A percentile compares a stretch with the other conserved stretches of the same genome.
These are phyloP conservation scores for Ceraceosorus guamensis DNA, from an alignment of 1,284 basidiomycete species.

Conservation along the genomic window DNA sequence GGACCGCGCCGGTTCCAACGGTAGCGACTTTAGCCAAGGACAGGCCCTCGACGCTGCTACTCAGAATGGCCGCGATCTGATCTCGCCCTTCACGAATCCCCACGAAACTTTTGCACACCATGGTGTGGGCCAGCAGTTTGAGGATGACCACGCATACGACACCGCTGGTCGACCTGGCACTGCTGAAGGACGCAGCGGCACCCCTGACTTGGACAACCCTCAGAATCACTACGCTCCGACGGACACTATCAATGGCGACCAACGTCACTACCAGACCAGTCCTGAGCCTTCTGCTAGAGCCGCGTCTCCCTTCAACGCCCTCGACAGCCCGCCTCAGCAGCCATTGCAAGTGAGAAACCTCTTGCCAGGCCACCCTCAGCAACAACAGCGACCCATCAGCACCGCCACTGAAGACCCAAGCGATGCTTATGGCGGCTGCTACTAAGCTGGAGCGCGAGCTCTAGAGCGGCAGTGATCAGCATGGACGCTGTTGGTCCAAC, in stretches of 20 bases:
- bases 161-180: conserved; percentile 28
- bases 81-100: background rate
- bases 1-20: background rate
- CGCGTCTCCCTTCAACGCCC: conserved; percentile 1
- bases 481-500: too few relatives aligned
- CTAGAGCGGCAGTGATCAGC: too few relatives aligned
- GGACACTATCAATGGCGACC: conserved; percentile 4
- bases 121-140: background rate
- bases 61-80: conserved; percentile 1
- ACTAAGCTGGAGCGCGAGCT: background rate
- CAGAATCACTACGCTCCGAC: conserved; percentile 31
- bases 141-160: conserved; percentile 3
- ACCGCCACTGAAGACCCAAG: conserved; percentile 8
- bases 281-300: background rate
- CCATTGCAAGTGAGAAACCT: conserved; percentile 10
- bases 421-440: conserved; percentile 1
- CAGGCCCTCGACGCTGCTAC: background rate
- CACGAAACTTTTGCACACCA: background rate
- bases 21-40: background rate
- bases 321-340: conserved; percentile 2
- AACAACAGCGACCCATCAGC: background rate
- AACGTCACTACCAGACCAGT: background rate
- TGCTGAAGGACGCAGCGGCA: conserved; percentile 24
- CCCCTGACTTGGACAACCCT: conserved; percentile 35
- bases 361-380: conserved; percentile 4